Conservation (phyloP, 1,284 basidiomycete species). For the Cutaneotrichosporon cutaneum region DNA sequence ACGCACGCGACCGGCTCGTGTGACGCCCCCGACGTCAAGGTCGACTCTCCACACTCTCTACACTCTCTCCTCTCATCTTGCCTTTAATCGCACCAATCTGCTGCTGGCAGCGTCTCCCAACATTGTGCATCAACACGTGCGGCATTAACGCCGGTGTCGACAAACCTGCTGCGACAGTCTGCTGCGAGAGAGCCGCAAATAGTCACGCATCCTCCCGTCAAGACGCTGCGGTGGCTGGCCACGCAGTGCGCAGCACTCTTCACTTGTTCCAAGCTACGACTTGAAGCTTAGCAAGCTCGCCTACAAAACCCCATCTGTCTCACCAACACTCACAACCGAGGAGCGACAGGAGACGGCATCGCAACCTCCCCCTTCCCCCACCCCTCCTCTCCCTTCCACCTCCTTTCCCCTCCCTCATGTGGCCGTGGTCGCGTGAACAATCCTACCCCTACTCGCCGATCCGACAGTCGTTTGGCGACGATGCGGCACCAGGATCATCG, state of each 20-base stretch:
- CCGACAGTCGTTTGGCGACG: constrained; percentile 3
- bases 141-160: background rate
- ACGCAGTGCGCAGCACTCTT: background rate
- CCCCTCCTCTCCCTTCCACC: background rate
- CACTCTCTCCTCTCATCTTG: too few species aligned
- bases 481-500: too few species aligned
- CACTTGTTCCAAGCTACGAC: background rate
- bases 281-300: background rate
- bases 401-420: background rate
- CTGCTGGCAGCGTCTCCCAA: too few species aligned
- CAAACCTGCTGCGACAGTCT: background rate
- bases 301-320: background rate
- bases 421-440: background rate
- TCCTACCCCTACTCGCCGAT: background rate
- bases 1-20: too few species aligned
- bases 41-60: too few species aligned
- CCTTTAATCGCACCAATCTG: too few species aligned
- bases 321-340: background rate
- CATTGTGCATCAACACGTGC: too few species aligned
- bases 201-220: background rate
- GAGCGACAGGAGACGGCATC: background rate
- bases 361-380: background rate
- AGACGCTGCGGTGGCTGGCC: background rate
- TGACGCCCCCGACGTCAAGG: too few species aligned
- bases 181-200: background rate